Evolutionary conservation across 1,284 basidiomycete genomes (phyloP), one percentile per base, ranked within the genome.

Genomic region (Phellopilus nigrolimitatus): DNA sequence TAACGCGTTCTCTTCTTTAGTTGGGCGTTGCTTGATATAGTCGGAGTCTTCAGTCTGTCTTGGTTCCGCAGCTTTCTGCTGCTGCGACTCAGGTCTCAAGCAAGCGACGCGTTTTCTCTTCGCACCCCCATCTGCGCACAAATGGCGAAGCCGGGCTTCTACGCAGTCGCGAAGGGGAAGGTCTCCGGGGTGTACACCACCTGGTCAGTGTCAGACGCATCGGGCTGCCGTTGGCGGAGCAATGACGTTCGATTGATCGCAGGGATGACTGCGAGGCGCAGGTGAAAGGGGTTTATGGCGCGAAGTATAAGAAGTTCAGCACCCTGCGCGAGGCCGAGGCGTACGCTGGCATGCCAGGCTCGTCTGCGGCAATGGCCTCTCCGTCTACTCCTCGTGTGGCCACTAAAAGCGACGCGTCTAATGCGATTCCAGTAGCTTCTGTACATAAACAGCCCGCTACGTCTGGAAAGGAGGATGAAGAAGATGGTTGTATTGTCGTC

Each of bases 261-360:
- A 84, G 81, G 82, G 65, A 65, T 4, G 81, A 86, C 9, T 83
- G 82, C 59, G 67, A 81, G 57, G 63, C 62, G 0, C 82, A 85
- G 59, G 71, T 80, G 28, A 75, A 77, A 39, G 79, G 79, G 13
- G 87, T 76, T 61, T 25, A 68, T 0, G 74, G 72, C 10, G 75
- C 84, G 3, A 66, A 64, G n/a, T 83, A 75, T 66, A 82, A 87
- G 64, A 87, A 83, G 59, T 82, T 91, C 59, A 39, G 55, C 5
- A 76, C 67, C 5, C 59, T 64, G 10, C 62, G 63, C 1, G 78
- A 82, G 13, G 90, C 90, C 0, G 65, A 73, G 40, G 59, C 50
- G 3, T 66, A 61, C 52, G 53, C 57, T 25, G 50, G 45, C 28
- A 30, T 34, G 25, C 43, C 49, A 24, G 34, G 49, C 9, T 42